Percentiles rank a stretch among this genome's conserved stretches.
Evolutionary conservation across 2,329 filamentous ascomycete species (phyloP).

Genomic region (Calonectria crousiana): DNA sequence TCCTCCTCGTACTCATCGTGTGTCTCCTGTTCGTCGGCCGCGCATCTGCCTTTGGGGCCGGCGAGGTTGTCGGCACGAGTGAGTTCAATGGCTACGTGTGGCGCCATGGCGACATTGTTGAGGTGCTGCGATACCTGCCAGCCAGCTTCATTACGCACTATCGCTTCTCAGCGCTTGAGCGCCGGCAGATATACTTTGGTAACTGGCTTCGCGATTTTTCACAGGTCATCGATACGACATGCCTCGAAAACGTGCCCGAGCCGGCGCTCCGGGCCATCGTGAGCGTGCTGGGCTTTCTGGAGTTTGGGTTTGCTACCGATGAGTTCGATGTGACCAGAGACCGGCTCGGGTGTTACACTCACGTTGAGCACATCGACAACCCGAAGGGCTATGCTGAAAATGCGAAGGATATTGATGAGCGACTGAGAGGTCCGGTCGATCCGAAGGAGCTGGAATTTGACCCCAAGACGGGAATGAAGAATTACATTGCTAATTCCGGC

Average conservation of each 20-base stretch:
- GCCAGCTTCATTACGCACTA: slow-evolving; percentile 52
- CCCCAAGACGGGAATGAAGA: slow-evolving; percentile 86
- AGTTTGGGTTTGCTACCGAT: slow-evolving; percentile 75
- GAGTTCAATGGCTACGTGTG: slow-evolving; percentile 57
- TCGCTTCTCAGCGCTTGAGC: slow-evolving; percentile 53
- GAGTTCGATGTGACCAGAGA: slow-evolving; percentile 86
- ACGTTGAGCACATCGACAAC: slow-evolving; percentile 79
- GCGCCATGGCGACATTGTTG: slow-evolving; percentile 55
- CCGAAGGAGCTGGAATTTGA: slow-evolving; percentile 76
- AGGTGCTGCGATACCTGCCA: slow-evolving; percentile 53
- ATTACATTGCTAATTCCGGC: slow-evolving; percentile 89
- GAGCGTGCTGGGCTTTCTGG: slow-evolving; percentile 46
- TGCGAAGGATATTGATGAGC: slow-evolving; percentile 78
- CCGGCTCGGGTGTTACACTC: slow-evolving; percentile 80
- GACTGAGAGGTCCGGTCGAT: slow-evolving; percentile 48
- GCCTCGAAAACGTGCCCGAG: slow-evolving; percentile 47
- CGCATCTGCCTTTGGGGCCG: slow-evolving; percentile 51
- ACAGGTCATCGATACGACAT: slow-evolving; percentile 77
- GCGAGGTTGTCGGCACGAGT: slow-evolving; percentile 51
- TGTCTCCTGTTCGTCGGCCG: background rate
- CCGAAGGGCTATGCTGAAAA: slow-evolving; percentile 81
- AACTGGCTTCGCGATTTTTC: slow-evolving; percentile 77
- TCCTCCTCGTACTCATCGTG: background rate
- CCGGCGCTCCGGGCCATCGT: slow-evolving; percentile 46
- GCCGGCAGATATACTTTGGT: slow-evolving; percentile 54